These are phyloP conservation scores for Flaveria brownii DNA, from an alignment of 129 eudicot genomes.

Conservation along the genomic window DNA sequence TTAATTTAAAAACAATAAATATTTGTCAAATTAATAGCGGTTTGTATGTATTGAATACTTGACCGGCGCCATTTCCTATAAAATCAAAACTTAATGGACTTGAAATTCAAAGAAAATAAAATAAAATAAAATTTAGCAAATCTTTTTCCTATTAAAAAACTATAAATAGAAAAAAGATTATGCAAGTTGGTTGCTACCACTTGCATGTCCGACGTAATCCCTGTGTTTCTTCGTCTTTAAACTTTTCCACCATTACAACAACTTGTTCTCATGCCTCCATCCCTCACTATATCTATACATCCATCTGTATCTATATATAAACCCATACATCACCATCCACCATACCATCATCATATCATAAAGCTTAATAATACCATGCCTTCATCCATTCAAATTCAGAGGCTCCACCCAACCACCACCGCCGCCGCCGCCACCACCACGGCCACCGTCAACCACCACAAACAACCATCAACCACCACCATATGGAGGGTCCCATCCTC, in stretches of 20 bases:
- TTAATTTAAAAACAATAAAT: too few relatives aligned
- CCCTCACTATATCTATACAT: conserved; percentile 24
- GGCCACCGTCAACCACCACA: conserved; percentile 29
- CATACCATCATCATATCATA: not conserved
- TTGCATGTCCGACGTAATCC: conserved; percentile 64
- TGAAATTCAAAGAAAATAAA: not conserved
- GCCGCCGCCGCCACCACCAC: conserved; percentile 19
- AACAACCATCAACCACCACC: conserved; percentile 33
- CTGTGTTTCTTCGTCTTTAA: conserved; percentile 35
- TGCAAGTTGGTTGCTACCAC: conserved; percentile 51
- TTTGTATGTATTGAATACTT: too few relatives aligned
- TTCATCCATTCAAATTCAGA: conserved; percentile 58
- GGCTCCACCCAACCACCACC: conserved; percentile 47
- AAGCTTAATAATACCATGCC: conserved; percentile 37
- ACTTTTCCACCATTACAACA: conserved; percentile 31
- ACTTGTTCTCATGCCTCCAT: conserved; percentile 40
- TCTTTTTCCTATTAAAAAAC: not conserved
- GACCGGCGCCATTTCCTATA: too few relatives aligned
- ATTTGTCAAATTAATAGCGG: too few relatives aligned
- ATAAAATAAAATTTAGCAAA: not conserved
- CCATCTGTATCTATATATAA: not conserved
- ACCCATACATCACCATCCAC: conserved; percentile 3
- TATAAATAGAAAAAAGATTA: not conserved
- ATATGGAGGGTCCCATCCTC: conserved; percentile 44
- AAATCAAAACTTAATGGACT: too few relatives aligned